Percentiles rank a stretch among this genome's conserved stretches.
Conservation (phyloP, 495 filamentous ascomycete species). For the Tuber microsphaerosporum region DNA sequence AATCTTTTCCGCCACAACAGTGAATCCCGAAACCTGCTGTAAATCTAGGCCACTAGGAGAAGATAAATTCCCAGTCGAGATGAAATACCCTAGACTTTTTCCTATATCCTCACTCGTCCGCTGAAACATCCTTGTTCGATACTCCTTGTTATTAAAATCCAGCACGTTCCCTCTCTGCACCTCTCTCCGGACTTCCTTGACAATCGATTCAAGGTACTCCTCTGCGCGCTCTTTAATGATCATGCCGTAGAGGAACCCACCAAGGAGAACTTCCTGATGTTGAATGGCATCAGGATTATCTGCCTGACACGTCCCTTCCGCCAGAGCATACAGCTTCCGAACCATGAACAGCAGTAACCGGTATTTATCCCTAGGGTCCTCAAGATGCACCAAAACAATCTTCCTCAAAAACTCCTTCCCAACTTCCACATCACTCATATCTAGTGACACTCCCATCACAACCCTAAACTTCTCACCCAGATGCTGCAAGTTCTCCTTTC, state of each 20-base stretch:
- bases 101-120: constrained; percentile 84
- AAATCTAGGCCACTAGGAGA: constrained; percentile 87
- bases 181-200: constrained; percentile 61
- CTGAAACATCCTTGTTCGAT: constrained; percentile 65
- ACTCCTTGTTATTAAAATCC: constrained; percentile 58
- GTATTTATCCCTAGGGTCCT: constrained; percentile 79
- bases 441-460: constrained; percentile 70
- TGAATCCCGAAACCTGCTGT: constrained; percentile 89
- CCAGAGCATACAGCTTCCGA: constrained; percentile 84
- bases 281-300: constrained; percentile 96
- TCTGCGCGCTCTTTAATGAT: constrained; percentile 90
- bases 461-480: constrained; percentile 83
- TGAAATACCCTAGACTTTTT: constrained; percentile 79
- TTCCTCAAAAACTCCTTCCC: constrained; percentile 83
- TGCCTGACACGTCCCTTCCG: constrained; percentile 79
- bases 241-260: constrained; percentile 88
- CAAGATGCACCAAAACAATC: constrained; percentile 83
- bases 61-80: constrained; percentile 88
- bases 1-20: constrained; percentile 94
- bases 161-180: constrained; percentile 24
- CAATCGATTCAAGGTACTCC: constrained; percentile 66
- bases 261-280: constrained; percentile 86
- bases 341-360: constrained; percentile 93
- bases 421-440: constrained; percentile 75
- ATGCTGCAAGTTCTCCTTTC: constrained; percentile 68